Evolutionary conservation across 805 yeast genomes (phyloP), one percentile per base, ranked within the genome.

Genomic region (Kurtzmaniella fragi): DNA sequence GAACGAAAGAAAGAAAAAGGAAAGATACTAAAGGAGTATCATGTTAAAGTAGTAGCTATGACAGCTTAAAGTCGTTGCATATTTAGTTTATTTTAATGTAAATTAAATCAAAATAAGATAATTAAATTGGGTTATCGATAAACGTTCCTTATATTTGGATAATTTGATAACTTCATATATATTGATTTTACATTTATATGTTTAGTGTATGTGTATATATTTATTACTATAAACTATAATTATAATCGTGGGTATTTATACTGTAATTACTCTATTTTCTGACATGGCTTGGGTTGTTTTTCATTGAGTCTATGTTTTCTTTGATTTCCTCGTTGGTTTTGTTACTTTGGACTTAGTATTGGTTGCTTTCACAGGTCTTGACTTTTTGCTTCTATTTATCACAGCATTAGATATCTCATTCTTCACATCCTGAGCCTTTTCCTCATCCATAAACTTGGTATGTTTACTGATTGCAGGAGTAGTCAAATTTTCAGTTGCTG

Each of bases 391-490:
- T 12, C 11, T 15, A 9, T 17, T 32, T 9, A 11, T 17, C 4
- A 9, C 27, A 3, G 17, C 16, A 10, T 30, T 11, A n/a, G 13
- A 10, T 12, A 28, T 12, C 9, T 13, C 31, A n/a, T 28, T 28
- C 17, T 35, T 31, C 20, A 23, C 31, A 9, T 40, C 44, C 15
- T 38, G 39, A n/a, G 33, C 42, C 12, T 41, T 38, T 9, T 33
- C 34, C 25, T 43, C 40, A 13, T 59, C 59, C 2, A 44, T 45
- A 39, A 68, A 69, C 41, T 52, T 64, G 5, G 61, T 69, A 46
- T 68, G 74, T 12, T 50, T 64, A 44, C 72, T 67, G 29, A 69
- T 67, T 8, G 74, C 71, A 3, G 73, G 71, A 6, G 46, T 35
- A 29, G 51, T 45, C 42, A 59, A 37, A 23, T 41, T 43, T 1